Evolutionary conservation across 2,329 filamentous ascomycete genomes (phyloP).

Genomic region (Alternaria sp.): DNA sequence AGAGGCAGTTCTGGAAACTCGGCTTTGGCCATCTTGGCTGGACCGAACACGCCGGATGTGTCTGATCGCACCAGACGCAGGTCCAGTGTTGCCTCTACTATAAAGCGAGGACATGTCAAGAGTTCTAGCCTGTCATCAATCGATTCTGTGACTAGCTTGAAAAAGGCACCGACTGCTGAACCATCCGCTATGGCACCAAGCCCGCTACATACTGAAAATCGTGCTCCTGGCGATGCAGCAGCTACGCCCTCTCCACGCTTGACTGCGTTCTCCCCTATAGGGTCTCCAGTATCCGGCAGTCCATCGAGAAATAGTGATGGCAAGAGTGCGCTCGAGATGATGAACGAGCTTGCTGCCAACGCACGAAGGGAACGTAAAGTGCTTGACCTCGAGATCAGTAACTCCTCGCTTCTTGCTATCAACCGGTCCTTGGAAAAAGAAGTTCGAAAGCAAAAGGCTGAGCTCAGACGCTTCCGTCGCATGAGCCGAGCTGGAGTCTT

Average conservation of each 20-base stretch:
- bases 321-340: slow-evolving; percentile 62
- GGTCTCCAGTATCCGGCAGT: slow-evolving; percentile 57
- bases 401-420: slow-evolving; percentile 92
- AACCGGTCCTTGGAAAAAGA: slow-evolving; percentile 92
- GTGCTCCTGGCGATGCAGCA: slow-evolving; percentile 36
- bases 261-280: slow-evolving; percentile 35
- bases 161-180: slow-evolving; percentile 40
- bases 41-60: slow-evolving; percentile 33
- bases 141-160: slow-evolving; percentile 51
- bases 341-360: slow-evolving; percentile 83
- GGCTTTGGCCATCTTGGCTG: slow-evolving; percentile 44
- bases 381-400: slow-evolving; percentile 94
- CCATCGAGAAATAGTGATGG: slow-evolving; percentile 65
- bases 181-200: slow-evolving; percentile 33
- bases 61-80: slow-evolving; percentile 38
- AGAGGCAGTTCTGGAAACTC: slow-evolving; percentile 47
- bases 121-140: slow-evolving; percentile 58
- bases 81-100: slow-evolving; percentile 44
- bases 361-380: slow-evolving; percentile 94
- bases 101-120: slow-evolving; percentile 47
- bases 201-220: slow-evolving; percentile 48
- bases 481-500: slow-evolving; percentile 82
- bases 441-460: slow-evolving; percentile 87
- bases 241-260: slow-evolving; percentile 36
- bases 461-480: slow-evolving; percentile 85